Base-by-base conservation (phyloP, 2,329 filamentous ascomycete genomes). In the Scolecobasidium constrictum region DNA sequence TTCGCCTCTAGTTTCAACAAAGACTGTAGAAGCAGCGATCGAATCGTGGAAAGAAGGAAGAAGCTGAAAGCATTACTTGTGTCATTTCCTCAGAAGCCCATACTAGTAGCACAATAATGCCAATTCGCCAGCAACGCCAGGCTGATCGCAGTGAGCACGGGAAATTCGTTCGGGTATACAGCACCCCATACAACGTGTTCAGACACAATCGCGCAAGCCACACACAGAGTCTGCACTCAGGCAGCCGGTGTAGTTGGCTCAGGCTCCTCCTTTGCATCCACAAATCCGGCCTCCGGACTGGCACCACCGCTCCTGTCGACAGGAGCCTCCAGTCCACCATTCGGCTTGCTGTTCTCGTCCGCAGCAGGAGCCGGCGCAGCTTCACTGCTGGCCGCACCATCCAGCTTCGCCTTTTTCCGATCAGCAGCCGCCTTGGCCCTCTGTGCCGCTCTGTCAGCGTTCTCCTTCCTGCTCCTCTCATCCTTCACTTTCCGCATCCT, bases 401-500 rank as follows among this genome's bases (percentile, higher is more conserved):
- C 34, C 17, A 7, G 9, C 23, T 31, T 43, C 22, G 34, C 34
- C n/a, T 21, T n/a, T 22, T 43, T n/a, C 42, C 35, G 26, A 35
- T 45, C 43, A 21, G 28, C 26, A 7, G 26, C 26, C 26, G 9
- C n/a, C 26, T n/a, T 31, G 9, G 26, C 26, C 47, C 71, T 66
- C 52, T 72, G 64, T n/a, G 26, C 26, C 26, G 26, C 26, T 21
- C 67, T 61, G 48, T 78, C 74, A 56, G 66, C 73, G 19, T 76
- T 84, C 60, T 95, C 88, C 53, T 77, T 81, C 45, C 88, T 73
- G 46, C 87, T 86, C 52, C 77, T 74, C 47, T 96, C 92, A 54
- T 98, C 92, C 59, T 90, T 94, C 26, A 80, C 76, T 56, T 81
- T 82, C 39, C 92, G 73, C 36, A 86, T 71, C 42, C 92, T 75